Evolutionary conservation across 1,284 basidiomycete species (phyloP), one percentile per base, ranked within the genome.

Genomic region (Trichosporon faecale): DNA sequence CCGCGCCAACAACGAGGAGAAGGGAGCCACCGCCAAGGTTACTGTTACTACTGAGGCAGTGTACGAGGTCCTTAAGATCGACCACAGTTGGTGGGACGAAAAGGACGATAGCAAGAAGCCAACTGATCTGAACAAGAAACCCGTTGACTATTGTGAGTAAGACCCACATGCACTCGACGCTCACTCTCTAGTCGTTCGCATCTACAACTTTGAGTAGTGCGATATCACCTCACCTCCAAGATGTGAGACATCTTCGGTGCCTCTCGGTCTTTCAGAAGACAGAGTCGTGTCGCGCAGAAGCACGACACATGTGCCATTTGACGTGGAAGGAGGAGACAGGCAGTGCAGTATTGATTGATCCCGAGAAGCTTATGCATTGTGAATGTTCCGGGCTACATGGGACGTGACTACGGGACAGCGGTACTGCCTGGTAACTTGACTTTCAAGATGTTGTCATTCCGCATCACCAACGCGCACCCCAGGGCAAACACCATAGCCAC

Each of bases 381-480:
- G 33, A 9, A 9, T n/a, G n/a, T n/a, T n/a, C n/a, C n/a, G n/a
- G n/a, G n/a, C n/a, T n/a, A n/a, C n/a, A n/a, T n/a, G n/a, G n/a
- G n/a, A n/a, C n/a, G n/a, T n/a, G n/a, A n/a, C 40, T 23, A 52
- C 49, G 11, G 49, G 6, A 12, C 16, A 3, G n/a, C 40, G 12
- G 18, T n/a, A n/a, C n/a, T n/a, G n/a, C n/a, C 49, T 21, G 49
- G 49, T 3, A 52, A 21, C 18, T 76, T 68, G 16, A 79, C 73
- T 60, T 76, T 74, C 21, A 74, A 71, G 9, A 82, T 76, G 61
- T 76, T 76, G 72, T 79, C 76, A 70, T 82, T 80, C 68, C 72
- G 73, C 69, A 82, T 77, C n/a, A 78, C 18, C 23, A 76, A 52
- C 27, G 77, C 69, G n/a, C 64, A 75, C 1, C 71, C 65, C 7